phyloP scores from a whole-genome alignment of 331 rosid species.

The Erythrophleum ivorense region DNA sequence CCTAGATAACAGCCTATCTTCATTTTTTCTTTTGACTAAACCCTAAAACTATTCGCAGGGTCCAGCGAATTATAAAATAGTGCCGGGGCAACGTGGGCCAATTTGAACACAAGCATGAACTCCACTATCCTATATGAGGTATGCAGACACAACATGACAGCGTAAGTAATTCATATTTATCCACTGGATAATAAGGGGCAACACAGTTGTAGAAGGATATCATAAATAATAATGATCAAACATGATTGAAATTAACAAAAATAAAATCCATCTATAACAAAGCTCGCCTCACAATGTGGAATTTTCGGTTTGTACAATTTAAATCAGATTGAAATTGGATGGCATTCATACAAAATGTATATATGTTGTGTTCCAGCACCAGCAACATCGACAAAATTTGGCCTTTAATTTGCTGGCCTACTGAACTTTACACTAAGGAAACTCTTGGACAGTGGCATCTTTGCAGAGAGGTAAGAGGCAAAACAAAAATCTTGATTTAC shows the following conservation, averaged over 20 bases:
- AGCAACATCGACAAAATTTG: conserved; percentile 30
- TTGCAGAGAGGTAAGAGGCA: conserved; percentile 22
- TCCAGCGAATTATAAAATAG: neutral
- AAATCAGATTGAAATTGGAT: conserved; percentile 31
- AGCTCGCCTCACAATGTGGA: conserved; percentile 27
- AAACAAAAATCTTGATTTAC: conserved; percentile 29
- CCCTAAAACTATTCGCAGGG: neutral
- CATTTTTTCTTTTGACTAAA: too few species aligned
- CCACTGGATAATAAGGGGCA: neutral
- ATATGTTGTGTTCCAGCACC: neutral
- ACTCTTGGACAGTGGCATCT: conserved; percentile 25
- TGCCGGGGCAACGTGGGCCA: neutral
- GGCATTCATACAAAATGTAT: conserved; percentile 24
- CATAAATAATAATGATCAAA: conserved; percentile 28
- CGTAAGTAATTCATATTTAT: neutral
- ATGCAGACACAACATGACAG: conserved; percentile 3
- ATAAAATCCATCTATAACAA: conserved; percentile 21
- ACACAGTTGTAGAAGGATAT: neutral
- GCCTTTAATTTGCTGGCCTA: conserved; percentile 34
- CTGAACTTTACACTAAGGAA: conserved; percentile 20
- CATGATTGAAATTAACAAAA: conserved; percentile 31
- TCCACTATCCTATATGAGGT: neutral
- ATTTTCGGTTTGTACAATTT: neutral
- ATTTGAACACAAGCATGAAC: neutral
- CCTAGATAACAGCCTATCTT: neutral